Base-by-base conservation (phyloP, 2,329 filamentous ascomycete species). In the Talaromyces sp. region DNA sequence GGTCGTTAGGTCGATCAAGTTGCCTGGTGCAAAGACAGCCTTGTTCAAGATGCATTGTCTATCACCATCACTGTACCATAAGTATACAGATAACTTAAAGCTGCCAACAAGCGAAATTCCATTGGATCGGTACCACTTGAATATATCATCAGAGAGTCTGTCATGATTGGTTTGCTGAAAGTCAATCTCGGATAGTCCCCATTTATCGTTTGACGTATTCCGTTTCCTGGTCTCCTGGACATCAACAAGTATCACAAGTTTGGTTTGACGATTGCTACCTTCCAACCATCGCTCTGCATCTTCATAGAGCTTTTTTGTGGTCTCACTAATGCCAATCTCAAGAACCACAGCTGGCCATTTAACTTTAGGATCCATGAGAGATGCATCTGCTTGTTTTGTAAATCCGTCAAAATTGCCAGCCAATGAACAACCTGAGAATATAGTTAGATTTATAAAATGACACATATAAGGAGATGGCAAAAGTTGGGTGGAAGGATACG, bases 311-410 rank as follows among this genome's bases (percentile, higher is more conserved):
- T 53, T 58, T 17, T 13, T 42, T 22, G 32, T 53, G 10, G 32
- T 51, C 32, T 53, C 22, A 58, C 30, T 53, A 54, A 33, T 57
- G 11, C 27, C 15, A 9, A 13, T 36, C 47, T 49, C 15, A 42
- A 42, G 62, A 44, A 64, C 22, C 22, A 49, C 28, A 52, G 27
- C 57, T 56, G 62, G 61, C 39, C 36, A 59, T 59, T 55, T 8
- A 47, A 51, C 7, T 33, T 17, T 5, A 49, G 51, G 27, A 15
- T 47, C 30, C 33, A 9, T 54, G 25, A 59, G 33, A 55, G 58
- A 59, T 17, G 58, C 58, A 55, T 59, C 58, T 49, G 58, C 51
- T 59, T 55, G 9, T 59, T 59, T 36, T 36, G 25, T 15, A 55
- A 51, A 59, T 6, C 51, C 33, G 15, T 17, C 19, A 32, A 59